Evolutionary conservation across 345 rosid genomes (phyloP), one percentile per base, ranked within the genome.

Genomic region (Angophora floribunda): DNA sequence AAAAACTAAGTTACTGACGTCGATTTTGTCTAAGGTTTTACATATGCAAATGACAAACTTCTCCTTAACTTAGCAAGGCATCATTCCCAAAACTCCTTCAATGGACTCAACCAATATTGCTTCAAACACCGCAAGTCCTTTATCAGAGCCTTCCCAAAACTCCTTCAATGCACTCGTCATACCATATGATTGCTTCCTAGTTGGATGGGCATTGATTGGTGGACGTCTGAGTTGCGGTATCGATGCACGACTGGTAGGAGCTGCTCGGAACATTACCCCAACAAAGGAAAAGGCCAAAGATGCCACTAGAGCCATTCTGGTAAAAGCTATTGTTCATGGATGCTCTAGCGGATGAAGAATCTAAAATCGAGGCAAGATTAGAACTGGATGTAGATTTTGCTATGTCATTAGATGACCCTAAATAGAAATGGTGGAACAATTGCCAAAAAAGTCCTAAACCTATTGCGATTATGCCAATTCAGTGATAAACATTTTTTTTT

Each of bases 231-330:
- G 86, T 87, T 7, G 94, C 94, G 13, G 86, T 87, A 9, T 36
- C 17, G 55, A 92, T 63, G 47, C 94, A 91, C 57, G 5, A 16
- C 30, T 85, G 88, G 89, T 93, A 91, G 30, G 52, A 78, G 7
- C 50, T 32, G 59, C 13, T 51, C 15, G 85, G 55, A 52, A 91
- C 91, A 75, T 91, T 92, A 13, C 92, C 91, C 49, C 94, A 88
- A 89, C 94, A 91, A 52, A 90, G 92, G 36, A 86, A 91, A 11
- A 91, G 88, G 67, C 91, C 91, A 7, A 88, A 88, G 32, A 92
- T 84, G 55, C 85, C 89, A 28, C 65, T 85, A 4, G 87, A 85
- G 44, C 89, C 80, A 15, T 70, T 63, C 10, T 49, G 49, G 89
- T 67, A 86, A 89, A 91, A 92, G 86, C 52, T 89, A 36, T 70